Conservation (phyloP, 2,329 filamentous ascomycete genomes). For the Neobulgaria alba region DNA sequence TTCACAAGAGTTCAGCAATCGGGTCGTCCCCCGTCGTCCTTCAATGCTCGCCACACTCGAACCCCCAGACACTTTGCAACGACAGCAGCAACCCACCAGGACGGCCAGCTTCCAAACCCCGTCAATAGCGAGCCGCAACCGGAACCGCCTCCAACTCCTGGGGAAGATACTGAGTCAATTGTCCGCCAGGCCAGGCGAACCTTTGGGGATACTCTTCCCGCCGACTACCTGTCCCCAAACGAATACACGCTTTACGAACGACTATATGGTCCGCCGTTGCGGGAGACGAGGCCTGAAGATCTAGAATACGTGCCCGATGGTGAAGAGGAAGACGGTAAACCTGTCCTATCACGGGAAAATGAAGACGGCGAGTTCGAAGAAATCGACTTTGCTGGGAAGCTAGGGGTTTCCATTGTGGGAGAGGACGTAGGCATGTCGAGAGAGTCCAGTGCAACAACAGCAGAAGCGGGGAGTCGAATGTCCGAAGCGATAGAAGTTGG, state of each 20-base stretch:
- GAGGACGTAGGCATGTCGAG: constrained; percentile 10
- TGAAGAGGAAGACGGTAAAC: constrained; percentile 33
- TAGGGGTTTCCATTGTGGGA: constrained; percentile 26
- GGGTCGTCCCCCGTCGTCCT: constrained; percentile 5
- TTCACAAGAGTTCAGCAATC: constrained; percentile 12
- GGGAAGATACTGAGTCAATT: constrained; percentile 45
- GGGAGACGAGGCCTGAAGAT: constrained; percentile 51
- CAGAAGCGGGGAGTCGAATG: constrained; percentile 1
- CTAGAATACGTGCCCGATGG: constrained; percentile 33
- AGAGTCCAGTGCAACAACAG: background rate
- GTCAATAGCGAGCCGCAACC: background rate
- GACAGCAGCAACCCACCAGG: too few relatives aligned
- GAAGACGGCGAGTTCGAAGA: constrained; percentile 54
- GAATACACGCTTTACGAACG: constrained; percentile 72
- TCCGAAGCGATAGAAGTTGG: background rate
- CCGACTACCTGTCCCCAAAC: constrained; percentile 56
- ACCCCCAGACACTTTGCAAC: constrained; percentile 17
- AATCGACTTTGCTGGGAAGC: constrained; percentile 34
- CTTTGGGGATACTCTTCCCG: constrained; percentile 70
- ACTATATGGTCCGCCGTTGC: constrained; percentile 68
- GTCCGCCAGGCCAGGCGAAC: constrained; percentile 65
- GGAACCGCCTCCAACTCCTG: background rate
- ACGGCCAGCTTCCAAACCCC: too few relatives aligned
- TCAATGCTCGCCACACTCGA: constrained; percentile 6
- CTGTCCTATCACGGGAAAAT: constrained; percentile 46